These are phyloP conservation scores for Pulveroboletus sp. DNA, from an alignment of 768 basidiomycete genomes.

Conservation along the genomic window DNA sequence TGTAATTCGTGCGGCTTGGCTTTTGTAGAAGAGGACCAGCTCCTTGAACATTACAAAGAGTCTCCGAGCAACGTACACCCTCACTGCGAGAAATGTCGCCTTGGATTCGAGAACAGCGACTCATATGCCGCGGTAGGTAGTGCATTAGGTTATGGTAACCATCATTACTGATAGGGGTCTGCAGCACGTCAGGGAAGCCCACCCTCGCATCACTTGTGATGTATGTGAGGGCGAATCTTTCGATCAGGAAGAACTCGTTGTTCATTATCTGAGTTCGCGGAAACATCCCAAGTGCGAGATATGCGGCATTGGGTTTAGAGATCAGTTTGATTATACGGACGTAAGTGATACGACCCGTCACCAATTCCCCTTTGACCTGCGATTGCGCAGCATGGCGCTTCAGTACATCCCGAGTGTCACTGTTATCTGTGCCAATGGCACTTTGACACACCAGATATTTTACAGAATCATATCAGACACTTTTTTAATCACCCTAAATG, in stretches of 20 bases:
- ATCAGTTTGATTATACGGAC: conserved; percentile 24
- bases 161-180: conserved; percentile 1
- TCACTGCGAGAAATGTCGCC: conserved; percentile 30
- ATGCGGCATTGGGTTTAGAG: conserved; percentile 27
- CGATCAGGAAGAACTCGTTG: conserved; percentile 20
- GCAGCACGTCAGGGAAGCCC: conserved; percentile 39
- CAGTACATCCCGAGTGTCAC: conserved; percentile 30
- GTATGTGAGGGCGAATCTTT: conserved; percentile 22
- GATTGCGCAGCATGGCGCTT: conserved; percentile 28
- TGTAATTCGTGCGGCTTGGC: conserved; percentile 24
- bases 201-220: conserved; percentile 37
- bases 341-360: conserved; percentile 14
- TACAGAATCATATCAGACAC: conserved; percentile 40
- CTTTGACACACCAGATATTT: conserved; percentile 36
- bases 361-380: conserved; percentile 10
- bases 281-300: conserved; percentile 28
- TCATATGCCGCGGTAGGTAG: conserved; percentile 30
- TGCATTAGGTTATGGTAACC: neutral
- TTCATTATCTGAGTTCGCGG: conserved; percentile 26
- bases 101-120: conserved; percentile 34
- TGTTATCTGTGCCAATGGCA: conserved; percentile 38
- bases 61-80: conserved; percentile 37
- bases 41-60: conserved; percentile 39
- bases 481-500: conserved; percentile 48
- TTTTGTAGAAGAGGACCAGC: conserved; percentile 32